Conservation (phyloP, 768 basidiomycete genomes). For the Tephrocybe sp. region DNA sequence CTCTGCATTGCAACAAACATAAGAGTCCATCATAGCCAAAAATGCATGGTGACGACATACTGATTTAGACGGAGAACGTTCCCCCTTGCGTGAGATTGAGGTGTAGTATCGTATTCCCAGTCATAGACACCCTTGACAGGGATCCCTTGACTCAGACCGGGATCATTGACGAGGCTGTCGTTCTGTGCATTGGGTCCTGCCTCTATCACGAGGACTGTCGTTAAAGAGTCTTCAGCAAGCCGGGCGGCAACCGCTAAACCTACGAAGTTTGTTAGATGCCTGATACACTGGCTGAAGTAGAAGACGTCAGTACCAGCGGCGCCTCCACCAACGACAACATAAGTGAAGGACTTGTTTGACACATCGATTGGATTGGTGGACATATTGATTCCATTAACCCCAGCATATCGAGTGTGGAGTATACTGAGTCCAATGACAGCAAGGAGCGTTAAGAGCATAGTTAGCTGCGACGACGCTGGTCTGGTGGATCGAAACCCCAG, state of each 20-base stretch:
- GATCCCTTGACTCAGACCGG: slow-evolving; percentile 10
- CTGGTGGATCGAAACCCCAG: not conserved
- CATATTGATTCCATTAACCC: not conserved
- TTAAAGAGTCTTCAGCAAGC: slow-evolving; percentile 11
- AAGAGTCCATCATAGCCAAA: not conserved
- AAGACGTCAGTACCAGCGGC: slow-evolving; percentile 9
- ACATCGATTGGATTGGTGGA: not conserved
- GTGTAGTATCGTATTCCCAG: slow-evolving; percentile 16
- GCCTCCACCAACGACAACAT: slow-evolving; percentile 15
- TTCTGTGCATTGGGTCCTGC: slow-evolving; percentile 18
- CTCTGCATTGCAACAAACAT: slow-evolving; percentile 2
- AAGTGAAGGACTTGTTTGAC: slow-evolving; percentile 8
- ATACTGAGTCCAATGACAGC: not conserved
- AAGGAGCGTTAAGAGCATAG: not conserved
- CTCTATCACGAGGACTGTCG: slow-evolving; percentile 12
- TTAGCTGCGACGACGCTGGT: not conserved
- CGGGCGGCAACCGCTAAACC: slow-evolving; percentile 14
- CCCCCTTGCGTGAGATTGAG: slow-evolving; percentile 9
- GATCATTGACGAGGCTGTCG: slow-evolving; percentile 11
- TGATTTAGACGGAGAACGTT: slow-evolving; percentile 7
- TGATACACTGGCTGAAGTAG: not conserved
- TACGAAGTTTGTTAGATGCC: not conserved
- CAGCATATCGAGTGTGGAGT: not conserved
- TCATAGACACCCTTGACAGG: not conserved
- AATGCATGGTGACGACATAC: not conserved